phyloP scores from a whole-genome alignment of 2,329 filamentous ascomycete species.

The Laburnicola sp. region DNA sequence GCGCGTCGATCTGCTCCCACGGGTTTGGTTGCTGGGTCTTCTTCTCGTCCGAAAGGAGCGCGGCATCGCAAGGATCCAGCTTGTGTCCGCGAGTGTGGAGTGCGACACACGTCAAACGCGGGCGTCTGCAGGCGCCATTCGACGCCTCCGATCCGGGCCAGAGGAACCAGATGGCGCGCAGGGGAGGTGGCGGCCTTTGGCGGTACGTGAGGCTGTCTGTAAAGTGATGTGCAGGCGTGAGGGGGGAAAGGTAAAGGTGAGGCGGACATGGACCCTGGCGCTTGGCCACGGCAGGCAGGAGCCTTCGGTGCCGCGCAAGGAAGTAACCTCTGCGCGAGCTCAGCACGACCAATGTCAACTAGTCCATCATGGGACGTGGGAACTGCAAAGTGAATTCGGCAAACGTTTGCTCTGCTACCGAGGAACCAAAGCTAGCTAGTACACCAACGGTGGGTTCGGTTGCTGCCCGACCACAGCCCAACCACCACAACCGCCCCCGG shows the following conservation, averaged over 20 bases:
- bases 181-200: neutral
- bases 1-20: conserved; percentile 22
- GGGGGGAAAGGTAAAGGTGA: conserved; percentile 5
- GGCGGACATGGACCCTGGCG: conserved; percentile 2
- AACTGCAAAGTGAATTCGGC: neutral
- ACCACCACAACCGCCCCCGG: too few relatives aligned
- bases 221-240: conserved; percentile 5
- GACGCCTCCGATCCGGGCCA: conserved; percentile 10
- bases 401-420: conserved; percentile 10
- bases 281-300: conserved; percentile 6
- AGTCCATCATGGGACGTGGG: neutral
- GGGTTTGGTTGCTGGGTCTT: conserved; percentile 19
- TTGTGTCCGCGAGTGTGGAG: neutral
- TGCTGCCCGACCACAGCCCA: conserved; percentile 18
- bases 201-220: conserved; percentile 11
- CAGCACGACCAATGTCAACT: neutral
- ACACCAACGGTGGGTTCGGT: conserved; percentile 10
- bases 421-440: conserved; percentile 4
- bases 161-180: conserved; percentile 2
- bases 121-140: conserved; percentile 9
- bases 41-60: conserved; percentile 10
- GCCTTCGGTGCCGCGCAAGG: conserved; percentile 5
- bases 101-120: conserved; percentile 3
- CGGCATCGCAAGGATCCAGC: conserved; percentile 4
- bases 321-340: neutral